Percentiles rank a stretch among this genome's conserved stretches.
Conservation (phyloP, 2,329 filamentous ascomycete genomes). For the Alternaria atra region DNA sequence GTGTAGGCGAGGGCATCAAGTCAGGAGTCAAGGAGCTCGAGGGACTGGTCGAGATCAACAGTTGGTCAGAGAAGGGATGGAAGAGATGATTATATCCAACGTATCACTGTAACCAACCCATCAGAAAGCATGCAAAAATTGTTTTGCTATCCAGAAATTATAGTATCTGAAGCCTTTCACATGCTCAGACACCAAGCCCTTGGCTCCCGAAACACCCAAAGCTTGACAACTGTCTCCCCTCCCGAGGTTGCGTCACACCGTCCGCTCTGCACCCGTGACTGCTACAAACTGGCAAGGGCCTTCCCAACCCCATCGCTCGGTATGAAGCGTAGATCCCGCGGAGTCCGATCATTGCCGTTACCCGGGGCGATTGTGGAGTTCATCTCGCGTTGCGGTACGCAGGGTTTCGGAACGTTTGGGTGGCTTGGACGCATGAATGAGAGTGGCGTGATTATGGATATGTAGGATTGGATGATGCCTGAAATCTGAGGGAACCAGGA, state of each 20-base stretch:
- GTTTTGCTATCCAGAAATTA: background rate
- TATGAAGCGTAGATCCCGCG: constrained; percentile 1
- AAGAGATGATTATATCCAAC: constrained; percentile 25
- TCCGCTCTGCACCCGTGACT: background rate
- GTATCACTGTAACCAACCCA: background rate
- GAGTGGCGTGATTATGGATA: constrained; percentile 9
- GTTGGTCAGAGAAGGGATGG: constrained; percentile 38
- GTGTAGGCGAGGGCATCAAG: constrained; percentile 33
- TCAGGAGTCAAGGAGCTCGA: constrained; percentile 33
- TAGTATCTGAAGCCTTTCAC: background rate
- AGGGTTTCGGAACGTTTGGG: constrained; percentile 18
- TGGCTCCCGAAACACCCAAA: constrained; percentile 31
- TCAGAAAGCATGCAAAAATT: background rate
- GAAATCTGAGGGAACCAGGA: background rate
- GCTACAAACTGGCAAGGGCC: background rate
- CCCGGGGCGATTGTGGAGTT: background rate
- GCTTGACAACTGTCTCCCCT: constrained; percentile 24
- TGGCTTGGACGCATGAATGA: constrained; percentile 18
- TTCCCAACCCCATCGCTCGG: background rate
- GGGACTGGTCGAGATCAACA: constrained; percentile 35
- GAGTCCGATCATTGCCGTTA: constrained; percentile 2
- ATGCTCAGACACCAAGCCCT: constrained; percentile 17
- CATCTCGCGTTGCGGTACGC: constrained; percentile 7
- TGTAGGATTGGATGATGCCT: background rate
- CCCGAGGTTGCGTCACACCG: background rate